Percentiles rank a stretch among this genome's conserved stretches.
phyloP scores from a whole-genome alignment of 495 filamentous ascomycete species.

The Penicillium paradoxum region DNA sequence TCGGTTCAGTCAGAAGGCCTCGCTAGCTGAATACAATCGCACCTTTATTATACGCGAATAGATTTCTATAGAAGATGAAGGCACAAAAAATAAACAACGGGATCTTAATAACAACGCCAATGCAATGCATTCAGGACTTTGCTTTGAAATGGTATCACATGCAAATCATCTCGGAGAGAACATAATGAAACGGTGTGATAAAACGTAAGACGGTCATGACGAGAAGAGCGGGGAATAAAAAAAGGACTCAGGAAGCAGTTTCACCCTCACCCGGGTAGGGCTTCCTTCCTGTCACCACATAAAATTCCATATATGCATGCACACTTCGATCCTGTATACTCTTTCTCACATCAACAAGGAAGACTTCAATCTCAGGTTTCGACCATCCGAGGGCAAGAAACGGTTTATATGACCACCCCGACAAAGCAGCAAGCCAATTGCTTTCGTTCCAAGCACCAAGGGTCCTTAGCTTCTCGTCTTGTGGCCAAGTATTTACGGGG shows the following conservation, averaged over 20 bases:
- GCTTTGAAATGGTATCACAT: constrained; percentile 32
- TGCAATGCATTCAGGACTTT: constrained; percentile 21
- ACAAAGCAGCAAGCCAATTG: constrained; percentile 40
- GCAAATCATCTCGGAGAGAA: constrained; percentile 24
- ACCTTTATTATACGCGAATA: background rate
- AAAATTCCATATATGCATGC: constrained; percentile 51
- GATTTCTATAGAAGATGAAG: constrained; percentile 2
- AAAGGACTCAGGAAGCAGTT: constrained; percentile 3
- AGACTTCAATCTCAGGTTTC: constrained; percentile 51
- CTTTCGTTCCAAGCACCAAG: constrained; percentile 42
- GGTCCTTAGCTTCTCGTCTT: constrained; percentile 47
- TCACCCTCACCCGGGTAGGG: constrained; percentile 29
- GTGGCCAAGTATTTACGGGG: constrained; percentile 57
- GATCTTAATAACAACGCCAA: constrained; percentile 16
- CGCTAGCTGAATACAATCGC: background rate
- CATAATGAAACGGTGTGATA: constrained; percentile 13
- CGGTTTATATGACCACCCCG: constrained; percentile 45
- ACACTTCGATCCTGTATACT: constrained; percentile 49
- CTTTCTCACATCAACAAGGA: constrained; percentile 54
- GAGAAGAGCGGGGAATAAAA: background rate
- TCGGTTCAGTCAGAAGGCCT: no score
- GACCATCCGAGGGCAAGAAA: constrained; percentile 43
- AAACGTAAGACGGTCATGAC: constrained; percentile 11
- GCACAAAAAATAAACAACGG: background rate
- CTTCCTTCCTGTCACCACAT: constrained; percentile 53